These are phyloP conservation scores for Pseudoperonospora humuli DNA, from an alignment of 352 stramenopile species.

Conservation along the genomic window DNA sequence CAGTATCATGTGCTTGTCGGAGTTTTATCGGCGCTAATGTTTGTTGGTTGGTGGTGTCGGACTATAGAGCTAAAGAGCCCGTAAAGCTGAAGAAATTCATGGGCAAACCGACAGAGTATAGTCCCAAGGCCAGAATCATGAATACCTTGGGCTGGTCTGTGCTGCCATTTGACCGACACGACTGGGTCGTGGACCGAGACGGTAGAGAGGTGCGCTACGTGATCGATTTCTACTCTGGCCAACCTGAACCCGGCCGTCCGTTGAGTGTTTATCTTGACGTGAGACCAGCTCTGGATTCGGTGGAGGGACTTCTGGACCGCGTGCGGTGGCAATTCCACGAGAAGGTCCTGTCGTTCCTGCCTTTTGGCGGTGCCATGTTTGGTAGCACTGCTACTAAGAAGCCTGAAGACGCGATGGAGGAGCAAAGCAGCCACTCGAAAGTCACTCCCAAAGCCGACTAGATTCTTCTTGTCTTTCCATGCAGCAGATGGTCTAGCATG, in stretches of 20 bases:
- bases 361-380: conserved; percentile 54
- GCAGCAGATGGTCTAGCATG: conserved; percentile 1
- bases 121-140: conserved; percentile 90
- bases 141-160: conserved; percentile 84
- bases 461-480: conserved; percentile 1
- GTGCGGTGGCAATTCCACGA: conserved; percentile 76
- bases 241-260: conserved; percentile 61
- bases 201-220: conserved; percentile 94
- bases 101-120: conserved; percentile 91
- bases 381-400: conserved; percentile 4
- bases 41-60: neutral
- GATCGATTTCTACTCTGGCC: conserved; percentile 98
- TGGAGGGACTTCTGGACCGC: conserved; percentile 68
- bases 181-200: conserved; percentile 94
- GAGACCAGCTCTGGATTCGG: conserved; percentile 91
- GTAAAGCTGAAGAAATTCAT: conserved; percentile 93
- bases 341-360: conserved; percentile 60
- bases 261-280: conserved; percentile 96
- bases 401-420: neutral
- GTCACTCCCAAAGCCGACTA: conserved; percentile 30
- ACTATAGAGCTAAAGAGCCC: conserved; percentile 25
- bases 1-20: neutral
- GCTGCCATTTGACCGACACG: conserved; percentile 96
- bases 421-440: conserved; percentile 26
- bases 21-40: neutral